phyloP scores from a whole-genome alignment of 1,139 yeast genomes.

The Nadsonia starkeyi-henricii region DNA sequence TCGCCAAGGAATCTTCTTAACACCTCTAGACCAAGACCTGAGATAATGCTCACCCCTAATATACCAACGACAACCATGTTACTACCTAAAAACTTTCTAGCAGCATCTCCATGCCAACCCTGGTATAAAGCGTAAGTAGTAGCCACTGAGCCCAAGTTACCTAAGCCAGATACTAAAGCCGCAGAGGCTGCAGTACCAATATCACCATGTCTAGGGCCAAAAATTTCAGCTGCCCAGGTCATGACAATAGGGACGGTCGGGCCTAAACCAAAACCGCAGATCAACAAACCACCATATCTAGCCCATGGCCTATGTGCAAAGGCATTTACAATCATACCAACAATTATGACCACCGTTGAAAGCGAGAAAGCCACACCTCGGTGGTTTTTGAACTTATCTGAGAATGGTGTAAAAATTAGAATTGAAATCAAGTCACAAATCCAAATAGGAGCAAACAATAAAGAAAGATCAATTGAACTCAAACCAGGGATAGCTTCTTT shows the following conservation, averaged over 20 bases:
- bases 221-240: conserved; percentile 77
- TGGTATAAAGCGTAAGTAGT: conserved; percentile 74
- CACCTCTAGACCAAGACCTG: conserved; percentile 24
- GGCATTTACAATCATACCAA: conserved; percentile 64
- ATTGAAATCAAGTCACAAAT: conserved; percentile 73
- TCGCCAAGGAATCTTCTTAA: conserved; percentile 19
- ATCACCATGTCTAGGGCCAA: conserved; percentile 60
- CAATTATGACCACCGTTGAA: conserved; percentile 52
- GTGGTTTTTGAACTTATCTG: conserved; percentile 47
- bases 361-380: conserved; percentile 49
- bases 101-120: conserved; percentile 75
- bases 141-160: conserved; percentile 73
- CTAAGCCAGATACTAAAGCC: conserved; percentile 74
- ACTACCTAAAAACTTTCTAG: conserved; percentile 47
- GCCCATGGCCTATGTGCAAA: conserved; percentile 64
- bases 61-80: conserved; percentile 78
- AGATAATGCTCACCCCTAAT: conserved; percentile 54
- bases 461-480: conserved; percentile 54
- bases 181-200: conserved; percentile 75
- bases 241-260: conserved; percentile 83
- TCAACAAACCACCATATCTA: conserved; percentile 63
- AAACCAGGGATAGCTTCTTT: conserved; percentile 47
- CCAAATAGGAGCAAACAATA: conserved; percentile 84
- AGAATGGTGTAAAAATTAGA: conserved; percentile 60
- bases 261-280: conserved; percentile 77